These are phyloP conservation scores for Aspergillus flavus DNA, from an alignment of 2,329 filamentous ascomycete genomes.

Conservation along the genomic window DNA sequence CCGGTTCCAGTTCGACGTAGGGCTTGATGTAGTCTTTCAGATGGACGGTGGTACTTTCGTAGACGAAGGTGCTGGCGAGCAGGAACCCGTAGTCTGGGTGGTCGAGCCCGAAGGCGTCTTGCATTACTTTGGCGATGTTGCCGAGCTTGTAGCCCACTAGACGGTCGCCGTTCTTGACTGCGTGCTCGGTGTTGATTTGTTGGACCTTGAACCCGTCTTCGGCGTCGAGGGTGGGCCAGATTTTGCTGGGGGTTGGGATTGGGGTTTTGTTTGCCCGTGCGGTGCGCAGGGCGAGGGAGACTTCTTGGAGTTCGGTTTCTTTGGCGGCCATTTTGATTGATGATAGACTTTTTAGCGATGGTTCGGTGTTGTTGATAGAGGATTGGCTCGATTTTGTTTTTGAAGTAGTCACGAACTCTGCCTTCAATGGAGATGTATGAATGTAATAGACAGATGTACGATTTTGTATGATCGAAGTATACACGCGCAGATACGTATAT, in stretches of 20 bases:
- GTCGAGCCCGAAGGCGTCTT: constrained; percentile 23
- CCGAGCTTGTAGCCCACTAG: constrained; percentile 25
- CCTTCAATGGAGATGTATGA: too few species aligned
- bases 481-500: not conserved
- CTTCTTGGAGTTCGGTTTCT: not conserved
- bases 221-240: not conserved
- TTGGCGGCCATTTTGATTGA: not conserved
- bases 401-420: too few species aligned
- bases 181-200: constrained; percentile 8
- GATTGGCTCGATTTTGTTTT: too few species aligned
- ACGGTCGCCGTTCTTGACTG: constrained; percentile 19
- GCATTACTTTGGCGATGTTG: constrained; percentile 27
- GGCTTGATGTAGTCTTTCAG: not conserved
- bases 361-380: too few species aligned
- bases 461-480: too few species aligned
- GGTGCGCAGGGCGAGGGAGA: not conserved
- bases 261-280: not conserved
- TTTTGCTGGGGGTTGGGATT: not conserved
- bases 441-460: too few species aligned
- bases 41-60: not conserved
- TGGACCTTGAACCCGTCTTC: not conserved
- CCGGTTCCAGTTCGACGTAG: not conserved
- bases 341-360: too few species aligned
- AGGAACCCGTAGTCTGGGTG: constrained; percentile 10
- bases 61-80: not conserved